Percentiles rank a stretch among this genome's conserved stretches.
phyloP scores from a whole-genome alignment of 257 asterid genomes.

The Plectranthus barbatus region DNA sequence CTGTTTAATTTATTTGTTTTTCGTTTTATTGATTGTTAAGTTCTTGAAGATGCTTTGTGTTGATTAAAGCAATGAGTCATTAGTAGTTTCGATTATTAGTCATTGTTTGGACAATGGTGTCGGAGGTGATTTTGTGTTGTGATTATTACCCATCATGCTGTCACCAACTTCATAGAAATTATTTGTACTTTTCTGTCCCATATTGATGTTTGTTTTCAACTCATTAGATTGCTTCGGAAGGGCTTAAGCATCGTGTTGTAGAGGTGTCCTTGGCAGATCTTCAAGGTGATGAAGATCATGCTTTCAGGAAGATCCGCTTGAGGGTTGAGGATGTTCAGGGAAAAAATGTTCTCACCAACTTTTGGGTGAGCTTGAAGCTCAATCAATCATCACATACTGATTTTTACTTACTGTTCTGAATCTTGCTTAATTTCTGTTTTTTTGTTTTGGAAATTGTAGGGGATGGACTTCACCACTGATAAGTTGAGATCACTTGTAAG shows the following conservation, averaged over 20 bases:
- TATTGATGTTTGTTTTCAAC: not conserved
- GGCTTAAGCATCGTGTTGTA: constrained; percentile 81
- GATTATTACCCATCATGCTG: not conserved
- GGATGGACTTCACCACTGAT: constrained; percentile 67
- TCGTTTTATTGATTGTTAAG: too few relatives aligned
- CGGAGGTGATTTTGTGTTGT: too few relatives aligned
- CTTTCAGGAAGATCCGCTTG: constrained; percentile 79
- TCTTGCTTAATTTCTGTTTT: not conserved
- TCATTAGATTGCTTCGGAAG: constrained; percentile 81
- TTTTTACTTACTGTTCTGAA: too few relatives aligned
- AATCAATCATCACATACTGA: too few relatives aligned
- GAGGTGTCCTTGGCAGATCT: constrained; percentile 87
- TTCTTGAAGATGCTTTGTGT: too few relatives aligned
- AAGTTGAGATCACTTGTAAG: constrained; percentile 58
- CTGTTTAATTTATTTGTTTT: too few relatives aligned
- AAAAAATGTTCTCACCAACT: constrained; percentile 68
- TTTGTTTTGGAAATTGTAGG: constrained; percentile 23
- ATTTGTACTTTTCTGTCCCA: not conserved
- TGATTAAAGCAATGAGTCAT: too few relatives aligned
- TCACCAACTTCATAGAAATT: not conserved
- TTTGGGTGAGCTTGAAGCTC: constrained; percentile 72
- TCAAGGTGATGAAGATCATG: constrained; percentile 72
- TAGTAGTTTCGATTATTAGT: too few relatives aligned
- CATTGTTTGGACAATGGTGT: too few relatives aligned
- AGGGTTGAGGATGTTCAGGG: constrained; percentile 89